These are phyloP conservation scores for Kodamaea fukazawae DNA, from an alignment of 805 yeast genomes.

Conservation along the genomic window DNA sequence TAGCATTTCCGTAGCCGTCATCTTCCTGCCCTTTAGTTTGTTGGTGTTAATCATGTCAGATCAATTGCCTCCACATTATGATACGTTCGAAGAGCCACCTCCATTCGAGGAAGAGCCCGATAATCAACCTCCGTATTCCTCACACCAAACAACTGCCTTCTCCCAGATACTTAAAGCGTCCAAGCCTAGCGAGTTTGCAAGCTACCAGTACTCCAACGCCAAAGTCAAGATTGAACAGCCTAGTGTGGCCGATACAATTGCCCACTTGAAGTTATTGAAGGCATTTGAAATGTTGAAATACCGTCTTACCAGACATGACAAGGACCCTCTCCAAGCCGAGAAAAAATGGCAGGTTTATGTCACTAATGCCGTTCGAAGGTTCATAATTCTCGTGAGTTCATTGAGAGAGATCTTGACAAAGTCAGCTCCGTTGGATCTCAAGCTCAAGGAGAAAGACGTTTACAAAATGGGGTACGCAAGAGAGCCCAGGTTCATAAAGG, in stretches of 20 bases:
- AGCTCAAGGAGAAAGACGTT: constrained; percentile 2
- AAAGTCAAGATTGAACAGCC: constrained; percentile 8
- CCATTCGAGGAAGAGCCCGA: too few species aligned
- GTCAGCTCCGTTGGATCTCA: not conserved
- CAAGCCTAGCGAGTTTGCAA: constrained; percentile 1
- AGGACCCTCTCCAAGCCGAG: constrained; percentile 4
- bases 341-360: constrained; percentile 23
- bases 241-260: constrained; percentile 14
- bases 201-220: not conserved
- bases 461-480: constrained; percentile 2
- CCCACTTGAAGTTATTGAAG: constrained; percentile 23
- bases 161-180: constrained; percentile 1
- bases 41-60: too few species aligned
- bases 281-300: constrained; percentile 20
- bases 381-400: constrained; percentile 20
- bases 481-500: not conserved
- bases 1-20: too few species aligned
- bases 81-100: too few species aligned
- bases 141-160: not conserved
- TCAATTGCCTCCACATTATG: too few species aligned
- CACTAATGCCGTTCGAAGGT: constrained; percentile 22
- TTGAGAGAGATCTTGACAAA: constrained; percentile 2
- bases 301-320: constrained; percentile 7
- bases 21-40: too few species aligned
- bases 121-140: too few species aligned